These are phyloP conservation scores for Leccinum truebloodii DNA, from an alignment of 768 basidiomycete genomes.

Conservation along the genomic window DNA sequence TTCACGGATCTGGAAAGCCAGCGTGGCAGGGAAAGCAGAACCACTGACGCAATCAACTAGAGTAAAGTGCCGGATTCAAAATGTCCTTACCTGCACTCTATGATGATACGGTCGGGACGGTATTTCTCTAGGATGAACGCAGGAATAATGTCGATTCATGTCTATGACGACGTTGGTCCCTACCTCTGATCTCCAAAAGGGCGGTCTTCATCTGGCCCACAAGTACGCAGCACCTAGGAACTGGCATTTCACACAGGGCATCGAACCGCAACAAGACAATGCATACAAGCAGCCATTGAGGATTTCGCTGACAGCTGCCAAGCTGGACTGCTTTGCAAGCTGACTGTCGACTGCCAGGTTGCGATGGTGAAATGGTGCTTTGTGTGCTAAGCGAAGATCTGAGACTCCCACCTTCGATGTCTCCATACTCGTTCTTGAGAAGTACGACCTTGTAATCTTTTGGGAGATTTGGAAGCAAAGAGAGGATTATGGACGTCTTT, in stretches of 20 bases:
- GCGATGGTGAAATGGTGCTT: slow-evolving; percentile 5
- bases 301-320: slow-evolving; percentile 90
- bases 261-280: slow-evolving; percentile 2
- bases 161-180: slow-evolving; percentile 10
- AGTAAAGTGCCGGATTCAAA: background rate
- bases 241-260: background rate
- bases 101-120: slow-evolving; percentile 87
- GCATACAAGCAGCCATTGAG: slow-evolving; percentile 91
- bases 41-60: slow-evolving; percentile 50
- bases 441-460: slow-evolving; percentile 86
- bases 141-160: background rate
- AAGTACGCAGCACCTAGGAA: slow-evolving; percentile 81
- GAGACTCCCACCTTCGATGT: slow-evolving; percentile 69
- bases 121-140: slow-evolving; percentile 63
- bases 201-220: slow-evolving; percentile 95
- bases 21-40: slow-evolving; percentile 92
- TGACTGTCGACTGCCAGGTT: slow-evolving; percentile 83
- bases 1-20: slow-evolving; percentile 93
- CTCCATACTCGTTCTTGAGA: slow-evolving; percentile 96
- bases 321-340: slow-evolving; percentile 78
- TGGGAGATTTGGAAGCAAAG: slow-evolving; percentile 78
- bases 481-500: slow-evolving; percentile 80
- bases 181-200: slow-evolving; percentile 82
- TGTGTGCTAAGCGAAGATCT: background rate
- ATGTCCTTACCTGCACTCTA: slow-evolving; percentile 82